Base-by-base conservation (phyloP, 352 stramenopile genomes). In the Globisporangium middletonii region DNA sequence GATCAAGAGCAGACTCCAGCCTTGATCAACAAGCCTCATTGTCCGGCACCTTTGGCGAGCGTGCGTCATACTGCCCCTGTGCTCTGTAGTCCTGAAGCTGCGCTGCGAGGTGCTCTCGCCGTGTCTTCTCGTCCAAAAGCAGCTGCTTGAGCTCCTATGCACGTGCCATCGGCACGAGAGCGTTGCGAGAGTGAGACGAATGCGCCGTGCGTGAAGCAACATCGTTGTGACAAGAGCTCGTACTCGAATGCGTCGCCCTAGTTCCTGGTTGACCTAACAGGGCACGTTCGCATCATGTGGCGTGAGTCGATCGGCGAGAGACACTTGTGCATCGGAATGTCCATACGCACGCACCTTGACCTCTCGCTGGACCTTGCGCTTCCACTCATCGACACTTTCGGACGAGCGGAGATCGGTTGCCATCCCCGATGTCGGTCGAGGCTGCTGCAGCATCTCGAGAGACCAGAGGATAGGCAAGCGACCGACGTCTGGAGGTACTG, bases 201-300 rank as follows among this genome's bases (percentile, higher is more conserved):
- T 35, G 30, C n/a, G n/a, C n/a, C 30, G 19, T 27, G 18, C 1
- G 6, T 38, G 41, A 4, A 45, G 30, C 30, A 6, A 35, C 3
- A 35, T 18, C 46, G 33, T 16, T 30, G 23, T 9, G 0, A 3
- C 8, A 7, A 59, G n/a, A 16, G 18, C 54, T 45, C 75, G 45
- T 71, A 90, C 80, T 42, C 75, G 69, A 48, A 90, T 67, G 18
- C 80, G 68, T 8, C 80, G 69, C 19, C 75, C 80, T 1, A 90
- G 72, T 57, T 90, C 80, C 53, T 88, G 75, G 35, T 90, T 90
- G n/a, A 90, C 79, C 79, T 90, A 60, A 1, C 8, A 16, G 28
- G 12, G n/a, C 48, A 61, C 2, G 30, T 6, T 6, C 30, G 6
- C 30, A 35, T 35, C 30, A 35, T 35, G 30, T 8, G 7, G 7